Evolutionary conservation across 2,329 filamentous ascomycete species (phyloP).

Genomic region (Zarea fungicola): DNA sequence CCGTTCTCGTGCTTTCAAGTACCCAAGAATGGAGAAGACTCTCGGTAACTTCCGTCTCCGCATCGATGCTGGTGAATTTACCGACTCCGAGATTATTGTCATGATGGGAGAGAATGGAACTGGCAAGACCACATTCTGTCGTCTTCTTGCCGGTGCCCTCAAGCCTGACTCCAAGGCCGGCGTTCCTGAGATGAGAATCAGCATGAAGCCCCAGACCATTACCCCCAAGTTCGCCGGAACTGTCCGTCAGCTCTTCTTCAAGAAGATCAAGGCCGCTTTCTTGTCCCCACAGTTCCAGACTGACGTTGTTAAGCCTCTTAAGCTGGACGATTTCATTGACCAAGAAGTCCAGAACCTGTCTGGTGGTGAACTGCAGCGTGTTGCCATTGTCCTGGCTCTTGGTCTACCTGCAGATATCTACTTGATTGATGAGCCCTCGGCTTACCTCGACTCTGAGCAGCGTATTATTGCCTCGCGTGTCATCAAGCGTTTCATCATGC

Average conservation of each 20-base stretch:
- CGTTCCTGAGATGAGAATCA: constrained; percentile 92
- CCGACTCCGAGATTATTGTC: constrained; percentile 96
- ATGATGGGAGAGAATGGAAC: constrained; percentile 99
- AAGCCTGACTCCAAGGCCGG: constrained; percentile 78
- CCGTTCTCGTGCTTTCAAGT: constrained; percentile 77
- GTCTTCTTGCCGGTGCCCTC: constrained; percentile 85
- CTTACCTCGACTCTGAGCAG: constrained; percentile 97
- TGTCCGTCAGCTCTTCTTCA: constrained; percentile 97
- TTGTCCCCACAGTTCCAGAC: constrained; percentile 98
- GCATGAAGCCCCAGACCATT: constrained; percentile 99
- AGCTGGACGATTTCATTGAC: constrained; percentile 98
- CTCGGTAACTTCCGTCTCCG: constrained; percentile 80
- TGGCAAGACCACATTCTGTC: constrained; percentile 98
- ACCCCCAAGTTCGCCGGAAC: constrained; percentile 97
- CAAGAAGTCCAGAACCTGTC: constrained; percentile 99
- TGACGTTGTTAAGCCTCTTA: constrained; percentile 98
- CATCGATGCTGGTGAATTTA: constrained; percentile 81
- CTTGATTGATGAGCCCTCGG: constrained; percentile 94
- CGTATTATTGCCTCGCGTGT: constrained; percentile 96
- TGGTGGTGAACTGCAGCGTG: constrained; percentile 98
- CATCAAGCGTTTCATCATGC: constrained; percentile 99
- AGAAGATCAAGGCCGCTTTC: constrained; percentile 98
- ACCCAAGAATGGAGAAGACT: constrained; percentile 89
- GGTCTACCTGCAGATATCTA: constrained; percentile 97
- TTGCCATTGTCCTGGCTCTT: constrained; percentile 94